phyloP scores from a whole-genome alignment of 2,329 filamentous ascomycete species.

The Trichoderma simmonsii region DNA sequence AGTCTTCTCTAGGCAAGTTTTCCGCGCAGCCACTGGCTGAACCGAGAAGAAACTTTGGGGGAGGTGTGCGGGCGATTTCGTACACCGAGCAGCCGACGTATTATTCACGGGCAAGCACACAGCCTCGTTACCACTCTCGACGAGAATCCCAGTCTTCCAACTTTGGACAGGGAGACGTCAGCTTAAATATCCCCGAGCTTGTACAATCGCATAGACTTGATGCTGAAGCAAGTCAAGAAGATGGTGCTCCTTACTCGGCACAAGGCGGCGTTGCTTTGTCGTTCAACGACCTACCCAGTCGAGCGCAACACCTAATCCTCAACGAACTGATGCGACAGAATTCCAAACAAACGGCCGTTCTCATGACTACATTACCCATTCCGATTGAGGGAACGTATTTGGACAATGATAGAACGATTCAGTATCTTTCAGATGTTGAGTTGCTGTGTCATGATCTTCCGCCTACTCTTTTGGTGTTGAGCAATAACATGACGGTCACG shows the following conservation, averaged over 20 bases:
- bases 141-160: conserved; percentile 36
- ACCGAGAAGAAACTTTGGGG: conserved; percentile 53
- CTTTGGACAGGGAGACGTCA: conserved; percentile 34
- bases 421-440: conserved; percentile 75
- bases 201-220: conserved; percentile 38
- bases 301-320: conserved; percentile 80
- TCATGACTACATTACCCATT: conserved; percentile 81
- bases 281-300: conserved; percentile 82
- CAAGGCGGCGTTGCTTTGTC: conserved; percentile 65
- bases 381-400: conserved; percentile 72
- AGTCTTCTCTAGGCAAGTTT: conserved; percentile 55
- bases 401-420: conserved; percentile 66
- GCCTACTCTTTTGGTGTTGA: conserved; percentile 74
- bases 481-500: conserved; percentile 87
- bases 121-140: conserved; percentile 37
- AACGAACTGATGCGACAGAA: conserved; percentile 76
- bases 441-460: conserved; percentile 74
- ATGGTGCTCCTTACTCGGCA: conserved; percentile 48
- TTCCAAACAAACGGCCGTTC: conserved; percentile 68
- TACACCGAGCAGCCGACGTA: conserved; percentile 47
- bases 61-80: conserved; percentile 59
- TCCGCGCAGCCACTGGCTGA: conserved; percentile 62
- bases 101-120: conserved; percentile 25
- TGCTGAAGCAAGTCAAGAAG: conserved; percentile 25
- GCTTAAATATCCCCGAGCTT: conserved; percentile 44